Conservation (phyloP, 2,329 filamentous ascomycete species). For the Fusarium falciforme region DNA sequence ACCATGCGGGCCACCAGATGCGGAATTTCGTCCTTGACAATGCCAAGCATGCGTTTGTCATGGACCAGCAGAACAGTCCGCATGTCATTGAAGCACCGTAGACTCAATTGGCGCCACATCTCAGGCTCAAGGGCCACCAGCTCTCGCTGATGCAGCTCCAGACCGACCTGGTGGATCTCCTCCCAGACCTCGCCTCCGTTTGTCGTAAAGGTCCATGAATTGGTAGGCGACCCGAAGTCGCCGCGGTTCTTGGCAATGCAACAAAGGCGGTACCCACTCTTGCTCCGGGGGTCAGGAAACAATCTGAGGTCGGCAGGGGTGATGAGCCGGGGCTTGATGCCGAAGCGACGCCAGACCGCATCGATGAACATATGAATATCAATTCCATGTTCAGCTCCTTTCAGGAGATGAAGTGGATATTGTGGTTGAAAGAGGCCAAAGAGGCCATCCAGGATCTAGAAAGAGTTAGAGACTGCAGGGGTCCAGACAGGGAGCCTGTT, state of each 20-base stretch:
- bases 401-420: conserved; percentile 51
- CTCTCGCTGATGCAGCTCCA: conserved; percentile 55
- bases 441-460: conserved; percentile 48
- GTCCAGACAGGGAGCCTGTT: neutral
- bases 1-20: conserved; percentile 40
- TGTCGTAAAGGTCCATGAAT: conserved; percentile 22
- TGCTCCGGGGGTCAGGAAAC: conserved; percentile 38
- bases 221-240: neutral
- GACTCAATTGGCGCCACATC: conserved; percentile 49
- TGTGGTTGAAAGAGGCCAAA: conserved; percentile 46
- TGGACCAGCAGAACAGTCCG: conserved; percentile 54
- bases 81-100: conserved; percentile 55
- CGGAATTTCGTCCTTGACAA: conserved; percentile 50
- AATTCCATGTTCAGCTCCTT: conserved; percentile 51
- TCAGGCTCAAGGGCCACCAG: conserved; percentile 45
- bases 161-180: conserved; percentile 51
- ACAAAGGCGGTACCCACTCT: conserved; percentile 45
- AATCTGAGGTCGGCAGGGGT: conserved; percentile 49
- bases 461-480: neutral
- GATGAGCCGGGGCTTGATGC: conserved; percentile 49
- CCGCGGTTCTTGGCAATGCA: conserved; percentile 33
- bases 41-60: conserved; percentile 57
- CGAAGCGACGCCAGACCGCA: conserved; percentile 42
- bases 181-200: conserved; percentile 44
- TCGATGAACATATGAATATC: conserved; percentile 55